Base-by-base conservation (phyloP, 2,329 filamentous ascomycete species). In the Fusarium devonianum region DNA sequence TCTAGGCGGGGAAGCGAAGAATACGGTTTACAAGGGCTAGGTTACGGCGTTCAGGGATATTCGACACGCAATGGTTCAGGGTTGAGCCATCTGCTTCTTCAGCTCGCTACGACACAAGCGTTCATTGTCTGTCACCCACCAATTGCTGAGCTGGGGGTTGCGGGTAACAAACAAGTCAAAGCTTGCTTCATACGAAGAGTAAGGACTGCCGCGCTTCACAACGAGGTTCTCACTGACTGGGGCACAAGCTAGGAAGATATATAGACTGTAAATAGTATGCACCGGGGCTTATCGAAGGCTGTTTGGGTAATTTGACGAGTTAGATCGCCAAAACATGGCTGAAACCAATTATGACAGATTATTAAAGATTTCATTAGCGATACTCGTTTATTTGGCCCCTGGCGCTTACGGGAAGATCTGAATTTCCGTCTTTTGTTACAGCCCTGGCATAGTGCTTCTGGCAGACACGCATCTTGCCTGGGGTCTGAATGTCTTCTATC, bases 391-490 rank as follows among this genome's bases (percentile, higher is more conserved):
- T 50, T 47, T 51, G 40, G 25, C 39, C 45, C 50, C 46, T 61
- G 55, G 49, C 43, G 36, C 36, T 34, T 59, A 46, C 43, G 29
- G 50, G 39, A 60, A 62, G 42, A 53, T 56, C 51, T 49, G 28
- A 61, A 39, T 42, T 37, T 29, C 38, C 43, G 29, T 64, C 18
- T 63, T 58, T 46, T 49, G 36, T 53, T 59, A 61, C 50, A 63
- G 58, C 55, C 43, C 49, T 43, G 42, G 46, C 54, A 58, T 35
- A 59, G 63, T 52, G 52, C 42, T 58, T 50, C 42, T 42, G 53
- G 29, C 52, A 39, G 42, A 42, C 44, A 54, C 51, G 52, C 40
- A 34, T 37, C 45, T 39, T 43, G 41, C 49, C 44, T 38, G 30
- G n/a, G 50, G 33, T 42, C 47, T 51, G 60, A 56, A 52, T 61